These are phyloP conservation scores for Phyllosticta citribraziliensis DNA, from an alignment of 2,329 filamentous ascomycete genomes.

Conservation along the genomic window DNA sequence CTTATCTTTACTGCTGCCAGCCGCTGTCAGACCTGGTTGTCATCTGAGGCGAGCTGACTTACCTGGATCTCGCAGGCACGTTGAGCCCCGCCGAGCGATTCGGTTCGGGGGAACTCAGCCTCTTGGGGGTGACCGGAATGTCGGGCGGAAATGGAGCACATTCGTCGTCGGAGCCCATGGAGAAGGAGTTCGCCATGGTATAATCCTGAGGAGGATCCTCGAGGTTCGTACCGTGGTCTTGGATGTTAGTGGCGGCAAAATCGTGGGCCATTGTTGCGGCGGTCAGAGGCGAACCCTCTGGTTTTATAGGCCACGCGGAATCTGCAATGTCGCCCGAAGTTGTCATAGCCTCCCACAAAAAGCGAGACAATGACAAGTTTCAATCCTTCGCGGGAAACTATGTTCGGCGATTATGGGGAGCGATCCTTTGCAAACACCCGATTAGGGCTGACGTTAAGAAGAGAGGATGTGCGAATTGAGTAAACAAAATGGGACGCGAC, in stretches of 20 bases:
- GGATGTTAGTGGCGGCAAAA: background rate
- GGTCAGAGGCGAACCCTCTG: background rate
- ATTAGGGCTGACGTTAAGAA: background rate
- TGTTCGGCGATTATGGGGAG: background rate
- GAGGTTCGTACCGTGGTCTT: background rate
- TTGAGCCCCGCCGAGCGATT: background rate
- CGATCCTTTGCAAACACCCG: background rate
- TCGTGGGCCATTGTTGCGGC: background rate
- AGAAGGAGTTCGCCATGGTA: background rate
- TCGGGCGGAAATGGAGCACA: background rate
- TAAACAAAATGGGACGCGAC: background rate
- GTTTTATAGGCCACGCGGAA: background rate
- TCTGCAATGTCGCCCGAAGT: background rate
- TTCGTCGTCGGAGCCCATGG: slow-evolving; percentile 7
- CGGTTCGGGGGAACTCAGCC: background rate
- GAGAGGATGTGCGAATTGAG: background rate
- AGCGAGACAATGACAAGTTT: background rate
- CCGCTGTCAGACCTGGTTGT: background rate
- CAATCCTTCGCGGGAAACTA: background rate
- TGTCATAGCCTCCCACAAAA: background rate
- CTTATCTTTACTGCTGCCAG: background rate
- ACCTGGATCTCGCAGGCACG: background rate
- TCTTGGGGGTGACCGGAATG: background rate
- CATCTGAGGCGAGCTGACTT: background rate
- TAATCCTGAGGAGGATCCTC: background rate